Evolutionary conservation across 352 stramenopile species (phyloP).

Genomic region (Chrysophaeum taylorii): DNA sequence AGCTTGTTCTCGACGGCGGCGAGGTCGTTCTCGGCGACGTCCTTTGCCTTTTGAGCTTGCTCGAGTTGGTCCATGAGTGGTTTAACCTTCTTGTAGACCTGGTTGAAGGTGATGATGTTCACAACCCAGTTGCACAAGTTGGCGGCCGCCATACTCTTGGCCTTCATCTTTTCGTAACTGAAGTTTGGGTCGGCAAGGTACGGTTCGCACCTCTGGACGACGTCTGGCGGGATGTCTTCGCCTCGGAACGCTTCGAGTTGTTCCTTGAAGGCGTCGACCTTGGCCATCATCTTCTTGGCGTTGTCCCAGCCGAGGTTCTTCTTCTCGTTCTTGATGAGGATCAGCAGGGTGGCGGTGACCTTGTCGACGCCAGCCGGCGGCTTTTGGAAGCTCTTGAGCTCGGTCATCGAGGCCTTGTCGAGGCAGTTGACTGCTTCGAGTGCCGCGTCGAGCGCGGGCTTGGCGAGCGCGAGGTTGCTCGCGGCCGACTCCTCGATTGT

Average conservation of each 20-base stretch:
- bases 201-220: constrained; percentile 65
- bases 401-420: constrained; percentile 69
- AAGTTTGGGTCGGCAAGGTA: constrained; percentile 77
- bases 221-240: constrained; percentile 71
- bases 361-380: constrained; percentile 69
- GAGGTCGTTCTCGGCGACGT: constrained; percentile 62
- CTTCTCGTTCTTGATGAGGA: constrained; percentile 82
- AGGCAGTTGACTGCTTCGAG: constrained; percentile 72
- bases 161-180: constrained; percentile 84
- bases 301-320: constrained; percentile 86
- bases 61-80: constrained; percentile 81
- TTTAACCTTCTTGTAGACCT: constrained; percentile 83
- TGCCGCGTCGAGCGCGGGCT: constrained; percentile 63
- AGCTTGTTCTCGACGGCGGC: constrained; percentile 64
- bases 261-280: constrained; percentile 75
- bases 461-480: constrained; percentile 57
- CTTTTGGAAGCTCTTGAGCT: constrained; percentile 73
- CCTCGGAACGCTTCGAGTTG: constrained; percentile 74
- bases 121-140: constrained; percentile 82
- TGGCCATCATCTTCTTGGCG: constrained; percentile 89
- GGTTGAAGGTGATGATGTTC: constrained; percentile 79
- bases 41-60: constrained; percentile 56
- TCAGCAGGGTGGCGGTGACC: constrained; percentile 70
- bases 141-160: constrained; percentile 70
- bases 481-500: constrained; percentile 51